These are phyloP conservation scores for Arthrobotrys iridis DNA, from an alignment of 2,329 filamentous ascomycete species.

Conservation along the genomic window DNA sequence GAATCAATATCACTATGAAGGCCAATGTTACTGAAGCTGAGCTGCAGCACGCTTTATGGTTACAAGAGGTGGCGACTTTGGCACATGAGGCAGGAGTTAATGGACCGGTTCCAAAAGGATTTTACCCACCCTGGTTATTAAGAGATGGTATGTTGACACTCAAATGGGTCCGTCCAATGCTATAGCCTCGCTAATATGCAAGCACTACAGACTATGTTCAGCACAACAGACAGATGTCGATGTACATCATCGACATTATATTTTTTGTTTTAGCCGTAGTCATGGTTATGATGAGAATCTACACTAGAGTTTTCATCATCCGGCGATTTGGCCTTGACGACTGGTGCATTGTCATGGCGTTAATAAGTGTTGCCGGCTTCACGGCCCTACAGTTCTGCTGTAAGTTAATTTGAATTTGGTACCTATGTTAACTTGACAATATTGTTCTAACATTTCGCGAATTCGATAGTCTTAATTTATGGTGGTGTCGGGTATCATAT, in stretches of 20 bases:
- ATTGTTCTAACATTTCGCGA: not conserved
- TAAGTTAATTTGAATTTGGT: constrained; percentile 21
- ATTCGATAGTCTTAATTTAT: constrained; percentile 43
- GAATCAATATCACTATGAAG: constrained; percentile 27
- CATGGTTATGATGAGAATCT: constrained; percentile 49
- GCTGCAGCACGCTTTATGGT: constrained; percentile 40
- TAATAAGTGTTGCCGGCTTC: constrained; percentile 45
- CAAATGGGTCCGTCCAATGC: not conserved
- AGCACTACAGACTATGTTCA: constrained; percentile 27
- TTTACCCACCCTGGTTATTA: constrained; percentile 45
- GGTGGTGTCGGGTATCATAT: constrained; percentile 51
- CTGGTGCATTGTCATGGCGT: constrained; percentile 44
- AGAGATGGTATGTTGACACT: constrained; percentile 7
- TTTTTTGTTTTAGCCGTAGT: constrained; percentile 47
- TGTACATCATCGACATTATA: constrained; percentile 47
- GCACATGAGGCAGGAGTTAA: constrained; percentile 42
- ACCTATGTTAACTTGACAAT: not conserved
- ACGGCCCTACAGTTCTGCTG: constrained; percentile 52
- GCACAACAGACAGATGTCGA: constrained; percentile 30
- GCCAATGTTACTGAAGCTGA: constrained; percentile 25
- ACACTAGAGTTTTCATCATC: constrained; percentile 50
- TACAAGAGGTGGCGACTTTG: constrained; percentile 31
- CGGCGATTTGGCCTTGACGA: constrained; percentile 44
- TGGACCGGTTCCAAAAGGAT: constrained; percentile 39
- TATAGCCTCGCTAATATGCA: not conserved